These are phyloP conservation scores for Scopulariopsis brevicaulis DNA, from an alignment of 2,329 filamentous ascomycete species.

Conservation along the genomic window DNA sequence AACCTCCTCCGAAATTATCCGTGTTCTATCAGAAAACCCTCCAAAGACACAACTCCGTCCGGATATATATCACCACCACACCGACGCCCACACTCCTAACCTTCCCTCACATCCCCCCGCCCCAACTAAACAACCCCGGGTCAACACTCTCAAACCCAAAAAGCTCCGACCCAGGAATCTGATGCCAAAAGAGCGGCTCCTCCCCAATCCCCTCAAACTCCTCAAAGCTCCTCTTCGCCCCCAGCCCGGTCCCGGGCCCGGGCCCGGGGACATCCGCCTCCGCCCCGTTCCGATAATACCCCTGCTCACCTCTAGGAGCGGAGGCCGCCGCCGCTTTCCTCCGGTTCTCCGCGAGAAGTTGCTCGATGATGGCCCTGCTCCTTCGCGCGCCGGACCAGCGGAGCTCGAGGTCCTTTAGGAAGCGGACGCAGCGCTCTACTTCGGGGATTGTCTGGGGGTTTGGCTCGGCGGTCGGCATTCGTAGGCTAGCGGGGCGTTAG, in stretches of 20 bases:
- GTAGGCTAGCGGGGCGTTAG: slow-evolving; percentile 6
- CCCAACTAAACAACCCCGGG: background rate
- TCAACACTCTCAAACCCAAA: slow-evolving; percentile 4
- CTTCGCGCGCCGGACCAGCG: slow-evolving; percentile 13
- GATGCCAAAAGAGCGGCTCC: background rate
- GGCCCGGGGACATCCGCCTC: background rate
- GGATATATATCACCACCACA: background rate
- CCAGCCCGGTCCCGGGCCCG: background rate
- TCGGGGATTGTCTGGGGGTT: slow-evolving; percentile 6
- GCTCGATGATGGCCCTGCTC: slow-evolving; percentile 13
- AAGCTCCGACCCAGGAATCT: slow-evolving; percentile 3
- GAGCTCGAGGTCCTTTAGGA: slow-evolving; percentile 13
- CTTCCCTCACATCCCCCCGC: background rate
- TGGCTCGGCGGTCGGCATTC: slow-evolving; percentile 8
- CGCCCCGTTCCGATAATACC: background rate
- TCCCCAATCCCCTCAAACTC: background rate
- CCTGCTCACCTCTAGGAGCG: background rate
- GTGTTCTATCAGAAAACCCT: no score
- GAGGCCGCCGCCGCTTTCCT: background rate
- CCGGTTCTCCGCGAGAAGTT: slow-evolving; percentile 8
- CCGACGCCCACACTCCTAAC: no score
- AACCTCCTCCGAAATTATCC: no score
- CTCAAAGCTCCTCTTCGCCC: background rate
- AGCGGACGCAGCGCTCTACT: slow-evolving; percentile 10
- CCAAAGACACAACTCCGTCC: background rate